phyloP scores from a whole-genome alignment of 2,329 filamentous ascomycete genomes.

The Truncatella angustata region DNA sequence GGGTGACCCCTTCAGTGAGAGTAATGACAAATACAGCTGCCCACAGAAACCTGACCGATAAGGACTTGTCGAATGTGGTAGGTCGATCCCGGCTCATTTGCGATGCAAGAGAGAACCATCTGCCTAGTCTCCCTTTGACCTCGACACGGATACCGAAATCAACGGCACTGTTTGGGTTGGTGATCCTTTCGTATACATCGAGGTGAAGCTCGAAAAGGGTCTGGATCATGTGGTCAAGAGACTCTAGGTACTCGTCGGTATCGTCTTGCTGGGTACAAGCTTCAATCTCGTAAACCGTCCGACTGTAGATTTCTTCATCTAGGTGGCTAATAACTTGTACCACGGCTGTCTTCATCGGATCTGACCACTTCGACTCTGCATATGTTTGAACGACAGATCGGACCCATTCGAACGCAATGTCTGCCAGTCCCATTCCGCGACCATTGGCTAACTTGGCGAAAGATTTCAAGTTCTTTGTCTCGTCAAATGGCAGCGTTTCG shows the following conservation, averaged over 20 bases:
- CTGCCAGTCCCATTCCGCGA: slow-evolving; percentile 52
- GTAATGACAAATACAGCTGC: slow-evolving; percentile 53
- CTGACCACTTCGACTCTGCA: slow-evolving; percentile 54
- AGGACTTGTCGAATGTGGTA: slow-evolving; percentile 31
- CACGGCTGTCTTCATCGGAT: slow-evolving; percentile 53
- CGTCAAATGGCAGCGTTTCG: slow-evolving; percentile 48
- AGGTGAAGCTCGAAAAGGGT: slow-evolving; percentile 63
- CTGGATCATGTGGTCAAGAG: slow-evolving; percentile 46
- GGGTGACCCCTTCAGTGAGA: slow-evolving; percentile 48
- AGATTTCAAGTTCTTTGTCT: slow-evolving; percentile 46
- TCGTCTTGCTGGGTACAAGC: slow-evolving; percentile 16
- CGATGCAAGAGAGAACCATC: slow-evolving; percentile 52
- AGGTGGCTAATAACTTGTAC: slow-evolving; percentile 54
- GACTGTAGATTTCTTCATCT: slow-evolving; percentile 51
- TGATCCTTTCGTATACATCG: slow-evolving; percentile 59
- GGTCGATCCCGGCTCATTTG: slow-evolving; percentile 38
- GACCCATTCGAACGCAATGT: slow-evolving; percentile 60
- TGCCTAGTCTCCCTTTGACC: slow-evolving; percentile 46
- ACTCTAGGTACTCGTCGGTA: slow-evolving; percentile 19
- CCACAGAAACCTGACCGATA: slow-evolving; percentile 57
- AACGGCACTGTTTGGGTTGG: slow-evolving; percentile 54
- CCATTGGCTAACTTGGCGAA: slow-evolving; percentile 51
- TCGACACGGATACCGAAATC: slow-evolving; percentile 47
- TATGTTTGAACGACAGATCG: slow-evolving; percentile 50
- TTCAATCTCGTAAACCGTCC: slow-evolving; percentile 42